Conservation (phyloP, 768 basidiomycete genomes). For the Tricholoma terreum region DNA sequence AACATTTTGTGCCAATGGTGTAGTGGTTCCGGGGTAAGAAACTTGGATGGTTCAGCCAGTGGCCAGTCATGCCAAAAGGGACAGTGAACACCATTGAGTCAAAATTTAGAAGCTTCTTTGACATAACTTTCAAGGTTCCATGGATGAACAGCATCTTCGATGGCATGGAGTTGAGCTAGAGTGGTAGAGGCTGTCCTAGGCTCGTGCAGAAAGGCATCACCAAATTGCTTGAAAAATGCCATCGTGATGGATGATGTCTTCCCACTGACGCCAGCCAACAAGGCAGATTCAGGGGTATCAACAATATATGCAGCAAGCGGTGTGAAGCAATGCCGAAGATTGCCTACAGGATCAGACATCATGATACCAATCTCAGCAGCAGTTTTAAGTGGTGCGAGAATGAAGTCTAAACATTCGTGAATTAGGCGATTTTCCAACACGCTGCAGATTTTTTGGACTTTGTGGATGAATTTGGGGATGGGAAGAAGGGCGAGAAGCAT, state of each 20-base stretch:
- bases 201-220: conserved; percentile 23
- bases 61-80: conserved; percentile 29
- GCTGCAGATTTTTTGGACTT: conserved; percentile 8
- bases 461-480: too few relatives aligned
- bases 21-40: too few relatives aligned
- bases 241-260: conserved; percentile 28
- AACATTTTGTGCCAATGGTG: too few relatives aligned
- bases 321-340: conserved; percentile 10
- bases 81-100: conserved; percentile 18
- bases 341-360: conserved; percentile 19
- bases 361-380: conserved; percentile 13
- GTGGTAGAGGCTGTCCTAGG: conserved; percentile 19
- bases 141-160: conserved; percentile 2
- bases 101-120: not conserved
- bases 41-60: conserved; percentile 17
- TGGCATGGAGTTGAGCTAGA: conserved; percentile 11
- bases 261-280: conserved; percentile 24
- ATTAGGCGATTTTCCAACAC: conserved; percentile 17
- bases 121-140: conserved; percentile 15
- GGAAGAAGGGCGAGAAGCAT: conserved; percentile 17
- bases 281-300: conserved; percentile 29
- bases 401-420: conserved; percentile 11
- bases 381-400: conserved; percentile 10
- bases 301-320: conserved; percentile 22
- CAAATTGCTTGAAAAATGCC: conserved; percentile 25